Base-by-base conservation (phyloP, 2,329 filamentous ascomycete species). In the Penicillium psychrosexuale region DNA sequence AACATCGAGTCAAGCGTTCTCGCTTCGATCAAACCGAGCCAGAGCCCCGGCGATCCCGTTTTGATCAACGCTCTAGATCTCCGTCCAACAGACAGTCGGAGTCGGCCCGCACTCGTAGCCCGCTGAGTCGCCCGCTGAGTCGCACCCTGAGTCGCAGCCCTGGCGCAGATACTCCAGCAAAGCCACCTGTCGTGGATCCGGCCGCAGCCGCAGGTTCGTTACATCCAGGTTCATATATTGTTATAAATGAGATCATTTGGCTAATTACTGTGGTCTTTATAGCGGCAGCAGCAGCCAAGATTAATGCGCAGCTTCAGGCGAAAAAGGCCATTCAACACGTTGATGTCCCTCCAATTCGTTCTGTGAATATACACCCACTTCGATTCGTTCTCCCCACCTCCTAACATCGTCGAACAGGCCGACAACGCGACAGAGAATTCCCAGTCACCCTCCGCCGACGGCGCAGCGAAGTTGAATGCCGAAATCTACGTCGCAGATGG, bases 401-500 rank as follows among this genome's bases (percentile, higher is more conserved):
- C 59, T 66, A 39, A 68, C 43, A 39, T 45, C 8, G 12, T 33
- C 42, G 42, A 34, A 64, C 66, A 76, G 78, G 75, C 71, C 42
- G 69, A 72, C 33, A 84, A 78, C 65, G 78, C 81, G 60, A 76
- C 78, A 56, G 75, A 73, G 47, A 83, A 83, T 71, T 82, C 84
- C 44, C 77, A 82, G 19, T 78, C 80, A 27, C 77, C 80, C 38
- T 74, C 76, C 43, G 72, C 77, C n/a, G 77, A 77, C 42, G 71
- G 69, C 49, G 75, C 75, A 22, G 80, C 80, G 38, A 84, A 84
- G 58, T 82, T 95, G 73, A 91, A 93, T 67, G 86, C 88, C 67
- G 91, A 95, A 68, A 89, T 96, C 72, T 97, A 97, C 72, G 89
- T 96, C 66, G 89, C 92, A 59, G 94, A 97, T 72, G 94, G 94